Evolutionary conservation across 78 protist genomes (phyloP).

Genomic region (Dictyostelium intermedium): DNA sequence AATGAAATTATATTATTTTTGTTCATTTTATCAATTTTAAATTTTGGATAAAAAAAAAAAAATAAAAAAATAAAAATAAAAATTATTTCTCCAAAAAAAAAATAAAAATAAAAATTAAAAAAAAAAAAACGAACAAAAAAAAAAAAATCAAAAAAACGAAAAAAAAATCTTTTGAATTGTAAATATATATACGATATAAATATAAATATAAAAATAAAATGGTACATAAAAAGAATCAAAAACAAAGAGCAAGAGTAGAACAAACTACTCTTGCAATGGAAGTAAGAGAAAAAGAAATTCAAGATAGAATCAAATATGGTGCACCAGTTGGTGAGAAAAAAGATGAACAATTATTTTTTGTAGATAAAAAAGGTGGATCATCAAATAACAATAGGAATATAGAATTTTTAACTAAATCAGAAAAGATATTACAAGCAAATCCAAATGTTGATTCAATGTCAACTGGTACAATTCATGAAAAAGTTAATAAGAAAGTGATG

Average conservation of each 20-base stretch:
- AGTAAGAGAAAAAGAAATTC: conserved; percentile 26
- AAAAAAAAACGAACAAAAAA: too few species aligned
- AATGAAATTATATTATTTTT: too few species aligned
- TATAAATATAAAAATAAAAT: not conserved
- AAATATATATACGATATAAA: too few species aligned
- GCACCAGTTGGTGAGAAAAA: conserved; percentile 10
- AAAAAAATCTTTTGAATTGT: too few species aligned
- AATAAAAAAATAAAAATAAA: too few species aligned
- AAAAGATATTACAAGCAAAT: conserved; percentile 7
- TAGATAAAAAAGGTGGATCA: conserved; percentile 9
- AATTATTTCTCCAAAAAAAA: too few species aligned
- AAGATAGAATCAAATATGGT: conserved; percentile 38
- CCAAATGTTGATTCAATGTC: not conserved
- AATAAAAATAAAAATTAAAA: too few species aligned
- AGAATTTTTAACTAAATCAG: not conserved
- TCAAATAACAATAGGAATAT: not conserved
- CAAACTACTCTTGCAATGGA: not conserved
- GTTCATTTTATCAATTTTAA: too few species aligned
- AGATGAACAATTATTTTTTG: conserved; percentile 29
- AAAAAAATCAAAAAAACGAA: not conserved
- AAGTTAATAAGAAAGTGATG: not conserved
- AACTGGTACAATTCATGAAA: not conserved
- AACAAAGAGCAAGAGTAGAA: conserved; percentile 54
- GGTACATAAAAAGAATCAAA: conserved; percentile 60
- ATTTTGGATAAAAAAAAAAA: too few species aligned